Evolutionary conservation across 2,329 filamentous ascomycete species (phyloP).

Genomic region (Talaromyces pinophilus): DNA sequence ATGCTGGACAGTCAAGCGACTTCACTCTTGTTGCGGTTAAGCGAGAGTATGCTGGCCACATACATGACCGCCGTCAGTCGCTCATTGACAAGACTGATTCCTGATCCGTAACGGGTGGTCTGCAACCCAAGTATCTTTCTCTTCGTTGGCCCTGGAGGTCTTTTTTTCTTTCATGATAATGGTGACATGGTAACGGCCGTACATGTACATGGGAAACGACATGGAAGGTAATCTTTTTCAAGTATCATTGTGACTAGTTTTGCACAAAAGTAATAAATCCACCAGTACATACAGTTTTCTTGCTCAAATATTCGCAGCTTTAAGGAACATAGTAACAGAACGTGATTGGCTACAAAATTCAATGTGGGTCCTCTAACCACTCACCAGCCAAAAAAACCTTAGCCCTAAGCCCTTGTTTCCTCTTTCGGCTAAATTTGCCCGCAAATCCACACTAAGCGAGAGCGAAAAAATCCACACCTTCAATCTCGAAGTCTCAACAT

Average conservation of each 20-base stretch:
- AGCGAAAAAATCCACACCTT: conserved; percentile 41
- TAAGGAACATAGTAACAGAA: neutral
- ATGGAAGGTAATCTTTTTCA: neutral
- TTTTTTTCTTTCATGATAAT: neutral
- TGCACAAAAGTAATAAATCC: neutral
- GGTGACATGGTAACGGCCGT: neutral
- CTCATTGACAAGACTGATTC: neutral
- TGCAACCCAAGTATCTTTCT: neutral
- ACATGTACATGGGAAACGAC: neutral
- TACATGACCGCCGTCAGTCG: conserved; percentile 20
- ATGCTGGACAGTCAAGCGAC: conserved; percentile 35
- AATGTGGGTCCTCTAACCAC: neutral
- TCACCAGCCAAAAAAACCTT: neutral
- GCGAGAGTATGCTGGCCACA: conserved; percentile 23
- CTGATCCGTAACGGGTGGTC: neutral
- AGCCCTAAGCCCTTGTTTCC: conserved; percentile 24
- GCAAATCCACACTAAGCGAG: conserved; percentile 43
- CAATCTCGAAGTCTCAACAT: conserved; percentile 26
- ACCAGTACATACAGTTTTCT: too few species aligned
- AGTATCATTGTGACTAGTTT: neutral
- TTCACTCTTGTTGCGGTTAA: conserved; percentile 29
- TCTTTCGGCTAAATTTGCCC: conserved; percentile 11
- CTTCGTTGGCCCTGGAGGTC: conserved; percentile 6
- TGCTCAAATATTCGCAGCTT: too few species aligned
- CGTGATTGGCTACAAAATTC: conserved; percentile 7